Conservation (phyloP, 2,329 filamentous ascomycete species). For the Bipolaris oryzae region DNA sequence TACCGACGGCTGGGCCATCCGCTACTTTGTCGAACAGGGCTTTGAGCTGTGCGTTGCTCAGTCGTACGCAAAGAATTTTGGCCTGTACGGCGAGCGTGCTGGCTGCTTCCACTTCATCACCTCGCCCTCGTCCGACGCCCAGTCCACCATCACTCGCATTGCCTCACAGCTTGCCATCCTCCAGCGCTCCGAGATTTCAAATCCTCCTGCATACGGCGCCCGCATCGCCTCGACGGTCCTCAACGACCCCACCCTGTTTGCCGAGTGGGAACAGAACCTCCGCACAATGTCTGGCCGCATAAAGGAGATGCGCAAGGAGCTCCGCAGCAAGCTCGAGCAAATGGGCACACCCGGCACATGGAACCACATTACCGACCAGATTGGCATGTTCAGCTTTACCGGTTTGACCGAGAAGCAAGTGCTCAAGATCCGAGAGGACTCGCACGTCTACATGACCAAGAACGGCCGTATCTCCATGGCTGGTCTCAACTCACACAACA, state of each 20-base stretch:
- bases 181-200: constrained; percentile 96
- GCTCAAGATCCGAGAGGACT: constrained; percentile 68
- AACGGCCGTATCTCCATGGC: constrained; percentile 99
- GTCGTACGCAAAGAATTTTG: constrained; percentile 65
- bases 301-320: constrained; percentile 81
- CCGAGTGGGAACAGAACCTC: constrained; percentile 91
- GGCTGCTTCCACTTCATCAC: constrained; percentile 96
- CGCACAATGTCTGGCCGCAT: constrained; percentile 95
- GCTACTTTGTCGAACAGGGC: constrained; percentile 92
- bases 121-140: constrained; percentile 69
- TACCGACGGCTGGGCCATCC: constrained; percentile 87
- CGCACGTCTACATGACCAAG: constrained; percentile 91
- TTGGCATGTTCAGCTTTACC: constrained; percentile 99
- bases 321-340: constrained; percentile 81
- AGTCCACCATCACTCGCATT: constrained; percentile 66
- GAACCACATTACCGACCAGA: constrained; percentile 98
- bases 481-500: constrained; percentile 88
- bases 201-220: constrained; percentile 92
- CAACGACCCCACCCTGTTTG: constrained; percentile 80
- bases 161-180: constrained; percentile 90
- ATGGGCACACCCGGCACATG: constrained; percentile 86
- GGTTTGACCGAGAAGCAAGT: constrained; percentile 78
- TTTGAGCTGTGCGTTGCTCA: constrained; percentile 67
- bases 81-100: constrained; percentile 93
- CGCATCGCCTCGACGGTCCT: constrained; percentile 84